Base-by-base conservation (phyloP, 805 yeast species). In the Clavispora santaluciae region DNA sequence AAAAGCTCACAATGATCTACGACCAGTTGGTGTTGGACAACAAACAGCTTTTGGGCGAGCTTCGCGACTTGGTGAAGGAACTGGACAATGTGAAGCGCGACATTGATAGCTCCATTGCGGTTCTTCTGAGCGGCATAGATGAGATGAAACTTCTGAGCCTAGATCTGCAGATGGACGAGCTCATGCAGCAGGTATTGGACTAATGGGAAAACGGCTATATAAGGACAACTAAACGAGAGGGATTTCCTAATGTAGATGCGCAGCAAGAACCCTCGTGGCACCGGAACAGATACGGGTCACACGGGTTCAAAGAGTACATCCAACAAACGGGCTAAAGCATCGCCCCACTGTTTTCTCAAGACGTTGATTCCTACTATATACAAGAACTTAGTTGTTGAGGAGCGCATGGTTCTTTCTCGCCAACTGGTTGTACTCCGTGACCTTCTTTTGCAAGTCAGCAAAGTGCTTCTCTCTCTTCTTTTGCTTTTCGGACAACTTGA, bases 401-500 rank as follows among this genome's bases (percentile, higher is more conserved):
- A 43, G 36, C 34, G 59, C 66, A 39, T 53, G 52, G 49, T 68
- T 67, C 52, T 57, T 56, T 47, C 56, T 61, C 22, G 75, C 70
- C 54, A 68, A 50, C 41, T 57, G 61, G 44, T 68, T 60, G 50
- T 69, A 69, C 12, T 55, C 60, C 18, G 52, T 54, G 33, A 69
- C 69, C 54, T 66, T 66, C 64, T 67, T 68, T 46, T 64, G 65
- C 52, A 69, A 66, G 25, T 53, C 54, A 13, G 41, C 39, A 41
- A 46, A 49, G 50, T 61, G 59, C 39, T 56, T 56, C 38, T 52
- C 56, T 52, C 63, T 64, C 37, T 43, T 48, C 51, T 56, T 50
- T 49, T 63, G 60, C 45, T 63, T 64, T 25, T 64, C 68, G 23
- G 69, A 60, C 42, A 59, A 46, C 59, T 75, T 82, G 35, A 83